Percentiles rank a stretch among this genome's conserved stretches.
Conservation (phyloP, 2,329 filamentous ascomycete species). For the Cytospora leucostoma region DNA sequence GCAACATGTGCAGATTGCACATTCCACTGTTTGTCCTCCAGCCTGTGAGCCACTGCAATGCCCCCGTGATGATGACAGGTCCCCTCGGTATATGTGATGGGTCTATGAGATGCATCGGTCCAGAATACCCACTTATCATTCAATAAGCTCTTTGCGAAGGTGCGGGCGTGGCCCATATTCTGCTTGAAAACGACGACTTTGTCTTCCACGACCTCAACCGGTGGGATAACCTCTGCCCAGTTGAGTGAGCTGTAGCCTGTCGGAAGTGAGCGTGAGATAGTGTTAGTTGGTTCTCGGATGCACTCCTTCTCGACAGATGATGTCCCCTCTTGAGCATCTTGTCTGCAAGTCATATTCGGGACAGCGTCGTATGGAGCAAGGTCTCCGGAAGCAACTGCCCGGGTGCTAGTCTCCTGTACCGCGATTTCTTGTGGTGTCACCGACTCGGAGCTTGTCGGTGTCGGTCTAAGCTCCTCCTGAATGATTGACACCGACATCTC, state of each 20-base stretch:
- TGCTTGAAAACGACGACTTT: background rate
- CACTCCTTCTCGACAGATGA: background rate
- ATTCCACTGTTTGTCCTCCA: background rate
- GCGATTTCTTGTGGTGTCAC: background rate
- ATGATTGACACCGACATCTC: background rate
- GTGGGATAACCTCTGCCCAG: background rate
- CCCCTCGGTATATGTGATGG: background rate
- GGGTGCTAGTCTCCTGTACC: background rate
- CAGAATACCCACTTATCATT: background rate
- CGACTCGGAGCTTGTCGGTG: background rate
- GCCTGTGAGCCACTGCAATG: slow-evolving; percentile 2
- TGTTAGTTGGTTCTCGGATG: background rate
- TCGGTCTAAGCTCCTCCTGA: background rate
- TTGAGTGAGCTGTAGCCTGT: background rate
- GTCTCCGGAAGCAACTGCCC: background rate
- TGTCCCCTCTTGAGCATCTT: background rate
- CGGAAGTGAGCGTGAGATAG: background rate
- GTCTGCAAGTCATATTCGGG: background rate
- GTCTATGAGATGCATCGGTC: slow-evolving; percentile 1
- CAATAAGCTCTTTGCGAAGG: background rate
- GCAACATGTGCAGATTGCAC: background rate
- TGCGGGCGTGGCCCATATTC: background rate
- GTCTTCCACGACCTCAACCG: background rate
- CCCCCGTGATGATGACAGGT: background rate
- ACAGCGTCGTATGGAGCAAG: background rate